Base-by-base conservation (phyloP, 202 grass and related monocot species). In the Eragrostis tef region DNA sequence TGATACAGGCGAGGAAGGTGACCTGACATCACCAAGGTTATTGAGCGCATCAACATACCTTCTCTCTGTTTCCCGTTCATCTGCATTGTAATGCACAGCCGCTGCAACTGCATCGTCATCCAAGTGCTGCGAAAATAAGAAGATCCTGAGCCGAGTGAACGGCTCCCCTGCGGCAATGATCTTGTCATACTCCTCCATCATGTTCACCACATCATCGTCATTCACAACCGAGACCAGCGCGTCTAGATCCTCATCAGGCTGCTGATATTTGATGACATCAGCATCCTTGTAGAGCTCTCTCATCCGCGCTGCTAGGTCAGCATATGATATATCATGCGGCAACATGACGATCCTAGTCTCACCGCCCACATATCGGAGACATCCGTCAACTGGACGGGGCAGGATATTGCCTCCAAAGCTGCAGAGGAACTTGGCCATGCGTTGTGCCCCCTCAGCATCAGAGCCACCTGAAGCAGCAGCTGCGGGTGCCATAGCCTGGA, bases 141-240 rank as follows among this genome's bases (percentile, higher is more conserved):
- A 99, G 71, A 99, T 91, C 66, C 96, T 91, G 27, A 95, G 81
- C 50, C 93, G 70, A 29, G 89, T 95, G 78, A 89, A 93, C 8
- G 78, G 87, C 77, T 99, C 90, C 21, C 93, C 90, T 0, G 78
- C 43, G 3, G 85, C 78, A 74, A 87, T 85, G 73, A 99, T 74
- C 83, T 96, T 99, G 87, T 99, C 96, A 82, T 93, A 99, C 83
- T 99, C 96, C 81, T 99, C 96, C 93, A 99, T 99, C 93, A 99
- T 99, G 87, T 98, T 98, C 43, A 90, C 83, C 80, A 98, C 90
- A 71, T 98, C 96, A 17, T 98, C 96, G 44, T 98, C 96, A 6
- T 95, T 98, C 15, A 98, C 96, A 47, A 95, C 89, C 0, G 92
- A 98, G 34, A 98, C 92, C 44, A 98, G 68, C 1, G 96, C 92